phyloP scores from a whole-genome alignment of 805 yeast genomes.

The Ogataea paradorogensis region DNA sequence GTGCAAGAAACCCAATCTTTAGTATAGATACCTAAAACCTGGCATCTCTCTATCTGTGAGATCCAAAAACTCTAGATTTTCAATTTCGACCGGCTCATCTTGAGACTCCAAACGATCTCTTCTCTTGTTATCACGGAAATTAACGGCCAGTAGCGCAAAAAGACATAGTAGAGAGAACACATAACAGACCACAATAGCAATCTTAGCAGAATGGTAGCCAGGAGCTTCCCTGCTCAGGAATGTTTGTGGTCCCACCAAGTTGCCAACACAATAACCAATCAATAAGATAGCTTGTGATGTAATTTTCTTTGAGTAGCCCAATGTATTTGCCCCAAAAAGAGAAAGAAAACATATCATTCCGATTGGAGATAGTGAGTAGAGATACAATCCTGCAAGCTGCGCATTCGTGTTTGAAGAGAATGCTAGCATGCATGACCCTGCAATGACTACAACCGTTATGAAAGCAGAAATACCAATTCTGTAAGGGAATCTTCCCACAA shows the following conservation, averaged over 20 bases:
- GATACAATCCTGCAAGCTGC: slow-evolving; percentile 31
- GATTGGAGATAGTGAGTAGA: slow-evolving; percentile 21
- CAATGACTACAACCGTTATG: slow-evolving; percentile 1
- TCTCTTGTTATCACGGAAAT: slow-evolving; percentile 19
- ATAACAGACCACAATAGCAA: slow-evolving; percentile 49
- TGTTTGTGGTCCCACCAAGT: slow-evolving; percentile 68
- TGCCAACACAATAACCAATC: slow-evolving; percentile 63
- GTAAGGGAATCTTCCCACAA: slow-evolving; percentile 18
- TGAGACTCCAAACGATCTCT: slow-evolving; percentile 4
- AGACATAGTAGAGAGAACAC: slow-evolving; percentile 14
- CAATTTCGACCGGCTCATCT: slow-evolving; percentile 2
- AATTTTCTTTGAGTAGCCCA: slow-evolving; percentile 24
- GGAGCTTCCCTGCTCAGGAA: slow-evolving; percentile 58
- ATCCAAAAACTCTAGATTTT: slow-evolving; percentile 42
- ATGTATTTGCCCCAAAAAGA: slow-evolving; percentile 41
- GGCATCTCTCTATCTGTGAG: slow-evolving; percentile 43
- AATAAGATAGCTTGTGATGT: slow-evolving; percentile 51
- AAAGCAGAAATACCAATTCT: slow-evolving; percentile 14
- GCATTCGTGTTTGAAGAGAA: slow-evolving; percentile 8
- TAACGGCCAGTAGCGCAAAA: slow-evolving; percentile 18
- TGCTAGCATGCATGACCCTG: slow-evolving; percentile 4
- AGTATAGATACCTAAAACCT: slow-evolving; percentile 33
- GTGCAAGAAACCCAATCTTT: no score
- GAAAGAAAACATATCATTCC: slow-evolving; percentile 28
- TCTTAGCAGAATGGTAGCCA: slow-evolving; percentile 51